Evolutionary conservation across 306 rosid species (phyloP).

Genomic region (Mimosa pudica): DNA sequence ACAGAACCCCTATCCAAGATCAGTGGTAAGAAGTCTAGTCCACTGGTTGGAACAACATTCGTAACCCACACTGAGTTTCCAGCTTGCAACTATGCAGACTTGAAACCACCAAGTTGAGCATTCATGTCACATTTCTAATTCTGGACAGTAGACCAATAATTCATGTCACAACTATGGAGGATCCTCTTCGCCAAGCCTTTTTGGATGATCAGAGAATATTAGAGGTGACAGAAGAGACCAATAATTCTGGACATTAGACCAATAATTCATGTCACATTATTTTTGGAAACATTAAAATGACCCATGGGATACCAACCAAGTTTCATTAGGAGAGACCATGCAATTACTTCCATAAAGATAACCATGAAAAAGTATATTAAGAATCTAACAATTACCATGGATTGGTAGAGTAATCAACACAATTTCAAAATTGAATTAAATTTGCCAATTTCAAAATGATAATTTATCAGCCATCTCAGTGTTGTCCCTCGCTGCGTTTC

Average conservation of each 20-base stretch:
- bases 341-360: conserved; percentile 15
- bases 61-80: too few relatives aligned
- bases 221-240: conserved; percentile 97
- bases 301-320: conserved; percentile 8
- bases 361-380: conserved; percentile 15
- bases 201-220: conserved; percentile 99
- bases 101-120: conserved; percentile 88
- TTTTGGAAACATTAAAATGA: conserved; percentile 29
- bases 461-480: conserved; percentile 1
- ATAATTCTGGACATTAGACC: conserved; percentile 65
- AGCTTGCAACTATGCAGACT: conserved; percentile 24
- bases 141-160: conserved; percentile 67
- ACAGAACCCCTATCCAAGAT: conserved; percentile 81
- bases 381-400: conserved; percentile 60
- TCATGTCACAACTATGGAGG: conserved; percentile 43
- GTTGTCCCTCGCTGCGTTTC: conserved; percentile 86
- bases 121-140: conserved; percentile 99
- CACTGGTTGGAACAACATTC: too few relatives aligned
- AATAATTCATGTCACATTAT: conserved; percentile 32
- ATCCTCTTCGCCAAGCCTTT: conserved; percentile 98
- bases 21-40: too few relatives aligned
- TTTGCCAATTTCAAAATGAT: too few relatives aligned
- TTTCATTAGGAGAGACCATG: conserved; percentile 24
- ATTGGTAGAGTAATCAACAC: conserved; percentile 37
- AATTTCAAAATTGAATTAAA: too few relatives aligned